phyloP scores from a whole-genome alignment of 1,284 basidiomycete species.

The Cryptococcus sp. region DNA sequence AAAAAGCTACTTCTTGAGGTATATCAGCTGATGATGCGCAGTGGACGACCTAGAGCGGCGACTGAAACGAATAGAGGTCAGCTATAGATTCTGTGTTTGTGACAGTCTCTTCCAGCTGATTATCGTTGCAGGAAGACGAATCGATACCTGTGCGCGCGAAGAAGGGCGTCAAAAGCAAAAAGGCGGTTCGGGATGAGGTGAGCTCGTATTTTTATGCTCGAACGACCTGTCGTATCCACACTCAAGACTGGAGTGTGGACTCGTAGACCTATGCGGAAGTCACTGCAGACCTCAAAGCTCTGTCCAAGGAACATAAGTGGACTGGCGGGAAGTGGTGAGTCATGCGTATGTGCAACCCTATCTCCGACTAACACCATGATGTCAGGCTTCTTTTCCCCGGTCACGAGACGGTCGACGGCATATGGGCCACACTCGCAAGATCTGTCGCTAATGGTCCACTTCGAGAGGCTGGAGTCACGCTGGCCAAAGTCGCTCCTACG shows the following conservation, averaged over 20 bases:
- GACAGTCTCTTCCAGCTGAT: neutral
- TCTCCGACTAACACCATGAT: neutral
- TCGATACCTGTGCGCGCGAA: conserved; percentile 33
- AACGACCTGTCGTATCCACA: neutral
- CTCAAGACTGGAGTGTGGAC: neutral
- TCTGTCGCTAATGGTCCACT: conserved; percentile 41
- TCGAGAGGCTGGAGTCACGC: conserved; percentile 24
- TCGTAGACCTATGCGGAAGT: conserved; percentile 13
- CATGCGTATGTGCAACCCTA: conserved; percentile 17
- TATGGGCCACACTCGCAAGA: conserved; percentile 31
- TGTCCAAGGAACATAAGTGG: conserved; percentile 22
- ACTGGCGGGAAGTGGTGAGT: conserved; percentile 42
- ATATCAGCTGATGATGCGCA: conserved; percentile 13
- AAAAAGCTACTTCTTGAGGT: neutral
- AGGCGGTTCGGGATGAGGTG: conserved; percentile 33
- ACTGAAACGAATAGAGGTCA: conserved; percentile 27
- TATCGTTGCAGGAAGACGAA: conserved; percentile 20
- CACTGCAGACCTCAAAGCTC: conserved; percentile 22
- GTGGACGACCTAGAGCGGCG: conserved; percentile 22
- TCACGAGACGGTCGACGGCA: conserved; percentile 25
- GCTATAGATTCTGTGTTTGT: neutral
- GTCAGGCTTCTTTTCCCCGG: conserved; percentile 34
- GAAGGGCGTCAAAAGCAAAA: conserved; percentile 38
- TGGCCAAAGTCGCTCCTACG: conserved; percentile 36
- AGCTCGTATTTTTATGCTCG: neutral